Percentiles rank a stretch among this genome's conserved stretches.
phyloP scores from a whole-genome alignment of 1,284 basidiomycete genomes.

The Caloboletus inedulis region DNA sequence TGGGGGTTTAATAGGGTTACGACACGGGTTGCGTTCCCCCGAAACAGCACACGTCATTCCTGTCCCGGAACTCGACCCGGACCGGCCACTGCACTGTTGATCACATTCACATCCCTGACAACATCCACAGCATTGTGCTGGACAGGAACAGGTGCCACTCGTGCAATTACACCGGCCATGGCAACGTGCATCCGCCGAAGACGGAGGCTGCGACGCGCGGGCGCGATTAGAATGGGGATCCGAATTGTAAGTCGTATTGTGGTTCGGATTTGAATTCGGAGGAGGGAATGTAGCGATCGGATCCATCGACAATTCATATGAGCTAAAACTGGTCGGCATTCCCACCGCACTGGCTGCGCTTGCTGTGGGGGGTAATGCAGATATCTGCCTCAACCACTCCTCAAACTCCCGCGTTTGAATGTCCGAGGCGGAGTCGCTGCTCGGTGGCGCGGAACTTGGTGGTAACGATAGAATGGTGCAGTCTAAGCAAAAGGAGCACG shows the following conservation, averaged over 20 bases:
- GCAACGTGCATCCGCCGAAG: slow-evolving; percentile 28
- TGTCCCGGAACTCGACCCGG: slow-evolving; percentile 6
- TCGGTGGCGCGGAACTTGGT: slow-evolving; percentile 30
- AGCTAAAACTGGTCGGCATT: slow-evolving; percentile 19
- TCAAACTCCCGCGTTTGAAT: slow-evolving; percentile 41
- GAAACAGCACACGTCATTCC: slow-evolving; percentile 13
- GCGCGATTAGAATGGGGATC: slow-evolving; percentile 6
- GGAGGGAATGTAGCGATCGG: slow-evolving; percentile 17
- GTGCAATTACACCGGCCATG: slow-evolving; percentile 37
- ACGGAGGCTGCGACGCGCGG: slow-evolving; percentile 17
- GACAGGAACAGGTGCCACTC: slow-evolving; percentile 35
- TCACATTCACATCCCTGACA: slow-evolving; percentile 35
- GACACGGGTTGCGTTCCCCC: slow-evolving; percentile 20
- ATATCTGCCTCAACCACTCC: slow-evolving; percentile 48
- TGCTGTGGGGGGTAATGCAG: slow-evolving; percentile 16
- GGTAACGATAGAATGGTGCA: slow-evolving; percentile 53
- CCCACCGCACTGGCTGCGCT: slow-evolving; percentile 14
- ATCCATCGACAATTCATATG: slow-evolving; percentile 31
- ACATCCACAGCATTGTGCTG: slow-evolving; percentile 33
- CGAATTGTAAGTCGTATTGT: slow-evolving; percentile 5
- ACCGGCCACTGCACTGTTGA: slow-evolving; percentile 7
- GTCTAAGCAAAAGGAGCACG: slow-evolving; percentile 56
- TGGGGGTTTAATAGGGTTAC: slow-evolving; percentile 14
- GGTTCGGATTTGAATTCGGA: slow-evolving; percentile 11
- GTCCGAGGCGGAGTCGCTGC: slow-evolving; percentile 20